These are phyloP conservation scores for Mentha longifolia DNA, from an alignment of 257 asterid genomes.

Conservation along the genomic window DNA sequence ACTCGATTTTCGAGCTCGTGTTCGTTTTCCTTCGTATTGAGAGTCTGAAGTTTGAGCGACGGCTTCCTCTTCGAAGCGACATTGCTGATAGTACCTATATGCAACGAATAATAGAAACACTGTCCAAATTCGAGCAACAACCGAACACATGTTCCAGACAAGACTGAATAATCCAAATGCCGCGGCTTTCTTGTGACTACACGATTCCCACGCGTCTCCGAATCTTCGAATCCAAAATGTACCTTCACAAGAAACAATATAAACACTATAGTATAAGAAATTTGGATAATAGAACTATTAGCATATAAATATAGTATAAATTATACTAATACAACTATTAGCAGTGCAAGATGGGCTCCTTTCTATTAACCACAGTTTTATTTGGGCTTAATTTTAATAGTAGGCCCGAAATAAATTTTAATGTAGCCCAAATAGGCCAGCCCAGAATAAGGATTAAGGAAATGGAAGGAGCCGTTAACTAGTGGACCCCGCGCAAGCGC, in stretches of 20 bases:
- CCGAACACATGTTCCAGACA: constrained; percentile 79
- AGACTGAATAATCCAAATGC: constrained; percentile 75
- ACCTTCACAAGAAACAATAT: constrained; percentile 45
- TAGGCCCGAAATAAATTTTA: not conserved
- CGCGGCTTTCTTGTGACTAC: constrained; percentile 80
- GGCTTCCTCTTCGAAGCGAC: not conserved
- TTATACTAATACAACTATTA: too few relatives aligned
- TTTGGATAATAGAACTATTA: too few relatives aligned
- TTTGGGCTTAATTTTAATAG: not conserved
- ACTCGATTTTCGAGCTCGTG: not conserved
- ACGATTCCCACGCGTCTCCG: constrained; percentile 78
- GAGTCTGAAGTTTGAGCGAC: not conserved
- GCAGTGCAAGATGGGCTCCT: too few relatives aligned
- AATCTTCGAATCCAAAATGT: constrained; percentile 74
- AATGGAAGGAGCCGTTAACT: not conserved
- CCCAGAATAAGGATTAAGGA: too few relatives aligned
- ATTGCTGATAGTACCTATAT: constrained; percentile 24
- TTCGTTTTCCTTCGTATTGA: not conserved
- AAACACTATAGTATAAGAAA: too few relatives aligned
- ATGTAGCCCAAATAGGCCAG: not conserved
- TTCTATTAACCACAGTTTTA: too few relatives aligned
- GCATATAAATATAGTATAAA: too few relatives aligned
- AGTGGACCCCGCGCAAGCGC: constrained; percentile 7
- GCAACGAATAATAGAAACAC: constrained; percentile 34
- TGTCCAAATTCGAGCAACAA: constrained; percentile 75